phyloP scores from a whole-genome alignment of 208 protist genomes.

The Crithidia brevicula region DNA sequence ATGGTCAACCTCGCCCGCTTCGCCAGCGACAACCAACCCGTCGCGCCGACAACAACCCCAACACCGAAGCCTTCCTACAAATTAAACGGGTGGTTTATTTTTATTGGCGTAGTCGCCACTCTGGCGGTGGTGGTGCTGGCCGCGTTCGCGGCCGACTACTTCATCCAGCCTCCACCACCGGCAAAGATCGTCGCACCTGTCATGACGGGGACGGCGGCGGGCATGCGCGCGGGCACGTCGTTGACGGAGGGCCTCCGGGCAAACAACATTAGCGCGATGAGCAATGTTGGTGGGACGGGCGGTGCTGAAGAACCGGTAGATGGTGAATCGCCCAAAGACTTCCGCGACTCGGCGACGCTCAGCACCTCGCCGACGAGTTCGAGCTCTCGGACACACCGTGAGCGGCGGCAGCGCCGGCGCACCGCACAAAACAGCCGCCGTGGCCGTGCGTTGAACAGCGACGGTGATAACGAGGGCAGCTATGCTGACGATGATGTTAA shows the following conservation, averaged over 20 bases:
- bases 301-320: neutral
- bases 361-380: slow-evolving; percentile 10
- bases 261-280: neutral
- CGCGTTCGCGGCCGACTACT: slow-evolving; percentile 58
- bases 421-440: neutral
- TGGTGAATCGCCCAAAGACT: slow-evolving; percentile 6
- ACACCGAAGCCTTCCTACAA: neutral
- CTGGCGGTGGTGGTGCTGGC: slow-evolving; percentile 41
- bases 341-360: slow-evolving; percentile 1
- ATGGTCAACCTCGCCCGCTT: slow-evolving; percentile 23
- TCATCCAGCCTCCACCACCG: slow-evolving; percentile 61
- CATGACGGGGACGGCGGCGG: neutral
- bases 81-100: slow-evolving; percentile 35
- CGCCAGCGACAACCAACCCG: slow-evolving; percentile 4
- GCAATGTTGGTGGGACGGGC: neutral
- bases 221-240: slow-evolving; percentile 14
- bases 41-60: neutral
- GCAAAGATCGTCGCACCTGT: slow-evolving; percentile 41
- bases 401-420: neutral
- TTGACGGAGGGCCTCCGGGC: neutral
- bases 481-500: neutral
- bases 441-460: neutral
- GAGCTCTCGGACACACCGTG: neutral
- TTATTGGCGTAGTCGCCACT: slow-evolving; percentile 44
- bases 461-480: slow-evolving; percentile 4